Conservation (phyloP, 73 alveolate species). For the Paramecium sonneborni region DNA sequence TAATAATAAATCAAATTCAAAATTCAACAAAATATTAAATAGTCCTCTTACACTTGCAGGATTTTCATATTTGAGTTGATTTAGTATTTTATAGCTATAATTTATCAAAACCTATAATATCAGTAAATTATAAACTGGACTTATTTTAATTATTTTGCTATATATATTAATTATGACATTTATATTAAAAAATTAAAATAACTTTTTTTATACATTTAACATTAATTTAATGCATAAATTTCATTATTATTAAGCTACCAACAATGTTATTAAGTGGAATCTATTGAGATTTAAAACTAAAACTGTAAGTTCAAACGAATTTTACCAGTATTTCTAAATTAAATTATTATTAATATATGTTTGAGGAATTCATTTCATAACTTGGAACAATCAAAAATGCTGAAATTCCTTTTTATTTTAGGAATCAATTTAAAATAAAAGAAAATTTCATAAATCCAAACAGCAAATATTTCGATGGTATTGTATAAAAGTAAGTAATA, state of each 20-base stretch:
- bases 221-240: neutral
- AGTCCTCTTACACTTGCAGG: neutral
- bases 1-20: neutral
- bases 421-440: slow-evolving; percentile 15
- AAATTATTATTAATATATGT: neutral
- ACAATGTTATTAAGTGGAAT: neutral
- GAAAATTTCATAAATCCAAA: slow-evolving; percentile 47
- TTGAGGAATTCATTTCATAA: neutral
- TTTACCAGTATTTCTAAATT: slow-evolving; percentile 20
- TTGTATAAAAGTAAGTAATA: neutral
- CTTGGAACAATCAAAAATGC: slow-evolving; percentile 11
- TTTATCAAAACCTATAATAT: neutral
- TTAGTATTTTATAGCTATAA: neutral
- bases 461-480: slow-evolving; percentile 38
- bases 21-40: neutral
- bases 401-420: neutral
- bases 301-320: neutral
- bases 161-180: neutral
- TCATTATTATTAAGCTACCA: neutral
- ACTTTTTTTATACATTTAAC: neutral
- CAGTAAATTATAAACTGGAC: neutral
- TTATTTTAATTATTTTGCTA: neutral
- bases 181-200: neutral
- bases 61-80: slow-evolving; percentile 18
- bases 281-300: neutral